phyloP scores from a whole-genome alignment of 805 yeast genomes.

The Wickerhamomyces canadensis region DNA sequence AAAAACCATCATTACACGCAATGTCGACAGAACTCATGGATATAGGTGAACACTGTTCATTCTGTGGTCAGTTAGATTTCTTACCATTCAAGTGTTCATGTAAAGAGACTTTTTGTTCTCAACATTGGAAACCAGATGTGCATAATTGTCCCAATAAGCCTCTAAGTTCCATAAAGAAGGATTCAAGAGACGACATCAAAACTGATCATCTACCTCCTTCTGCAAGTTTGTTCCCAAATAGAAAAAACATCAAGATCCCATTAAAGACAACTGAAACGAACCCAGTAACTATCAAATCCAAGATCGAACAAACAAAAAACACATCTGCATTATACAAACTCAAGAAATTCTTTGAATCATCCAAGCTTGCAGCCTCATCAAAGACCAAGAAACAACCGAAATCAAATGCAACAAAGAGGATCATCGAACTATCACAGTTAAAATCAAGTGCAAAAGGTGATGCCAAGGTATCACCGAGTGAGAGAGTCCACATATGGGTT shows the following conservation, averaged over 20 bases:
- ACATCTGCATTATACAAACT: constrained; percentile 17
- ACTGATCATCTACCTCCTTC: constrained; percentile 22
- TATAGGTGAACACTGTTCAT: constrained; percentile 25
- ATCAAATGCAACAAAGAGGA: constrained; percentile 15
- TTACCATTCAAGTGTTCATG: constrained; percentile 25
- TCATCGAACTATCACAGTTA: constrained; percentile 16
- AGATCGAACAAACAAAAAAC: constrained; percentile 3
- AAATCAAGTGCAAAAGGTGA: constrained; percentile 23
- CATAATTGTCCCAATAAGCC: constrained; percentile 14
- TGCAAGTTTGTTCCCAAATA: constrained; percentile 21
- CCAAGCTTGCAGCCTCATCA: constrained; percentile 6
- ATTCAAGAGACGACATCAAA: constrained; percentile 5
- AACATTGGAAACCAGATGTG: constrained; percentile 20
- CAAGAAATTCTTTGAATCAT: constrained; percentile 14
- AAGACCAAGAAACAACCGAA: constrained; percentile 3
- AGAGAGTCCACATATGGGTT: constrained; percentile 19
- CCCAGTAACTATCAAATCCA: constrained; percentile 10
- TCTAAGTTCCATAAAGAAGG: not conserved
- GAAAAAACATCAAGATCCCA: constrained; percentile 15
- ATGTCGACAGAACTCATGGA: constrained; percentile 25
- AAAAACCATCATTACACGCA: no score
- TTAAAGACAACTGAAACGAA: constrained; percentile 15
- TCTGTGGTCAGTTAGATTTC: constrained; percentile 26
- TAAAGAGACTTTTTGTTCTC: constrained; percentile 15
- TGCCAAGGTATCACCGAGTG: constrained; percentile 11